A percentile compares a stretch with the other conserved stretches of the same genome.
Evolutionary conservation across 805 yeast genomes (phyloP).

Genomic region (Hanseniaspora lindneri): DNA sequence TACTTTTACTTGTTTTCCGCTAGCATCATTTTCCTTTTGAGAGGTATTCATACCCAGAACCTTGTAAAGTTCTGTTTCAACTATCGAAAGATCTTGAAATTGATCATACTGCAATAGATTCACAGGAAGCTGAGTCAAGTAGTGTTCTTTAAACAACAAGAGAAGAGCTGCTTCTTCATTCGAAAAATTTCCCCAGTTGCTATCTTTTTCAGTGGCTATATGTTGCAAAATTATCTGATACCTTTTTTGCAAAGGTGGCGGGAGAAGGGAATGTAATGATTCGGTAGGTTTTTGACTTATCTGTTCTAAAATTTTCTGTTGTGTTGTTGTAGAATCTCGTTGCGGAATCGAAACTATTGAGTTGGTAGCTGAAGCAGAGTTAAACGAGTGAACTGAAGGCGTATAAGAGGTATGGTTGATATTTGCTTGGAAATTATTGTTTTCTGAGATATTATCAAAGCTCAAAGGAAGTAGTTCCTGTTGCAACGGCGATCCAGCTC

Average conservation of each 20-base stretch:
- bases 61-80: constrained; percentile 9
- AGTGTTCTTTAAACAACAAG: constrained; percentile 11
- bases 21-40: not conserved
- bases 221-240: not conserved
- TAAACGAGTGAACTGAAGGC: constrained; percentile 6
- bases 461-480: not conserved
- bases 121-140: constrained; percentile 13
- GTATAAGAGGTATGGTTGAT: not conserved
- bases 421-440: not conserved
- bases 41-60: not conserved
- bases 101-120: constrained; percentile 13
- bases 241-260: not conserved
- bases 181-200: constrained; percentile 6
- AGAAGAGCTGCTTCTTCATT: constrained; percentile 8
- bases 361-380: not conserved
- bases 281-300: not conserved
- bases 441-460: not conserved
- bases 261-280: not conserved
- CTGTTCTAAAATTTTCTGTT: not conserved
- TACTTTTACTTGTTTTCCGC: constrained; percentile 29
- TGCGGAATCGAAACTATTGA: not conserved
- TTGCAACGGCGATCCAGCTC: not conserved
- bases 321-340: too few relatives aligned
- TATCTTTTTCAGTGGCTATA: not conserved
- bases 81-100: constrained; percentile 2